Conservation (phyloP, 2,329 filamentous ascomycete species). For the Plenodomus lindquistii region DNA sequence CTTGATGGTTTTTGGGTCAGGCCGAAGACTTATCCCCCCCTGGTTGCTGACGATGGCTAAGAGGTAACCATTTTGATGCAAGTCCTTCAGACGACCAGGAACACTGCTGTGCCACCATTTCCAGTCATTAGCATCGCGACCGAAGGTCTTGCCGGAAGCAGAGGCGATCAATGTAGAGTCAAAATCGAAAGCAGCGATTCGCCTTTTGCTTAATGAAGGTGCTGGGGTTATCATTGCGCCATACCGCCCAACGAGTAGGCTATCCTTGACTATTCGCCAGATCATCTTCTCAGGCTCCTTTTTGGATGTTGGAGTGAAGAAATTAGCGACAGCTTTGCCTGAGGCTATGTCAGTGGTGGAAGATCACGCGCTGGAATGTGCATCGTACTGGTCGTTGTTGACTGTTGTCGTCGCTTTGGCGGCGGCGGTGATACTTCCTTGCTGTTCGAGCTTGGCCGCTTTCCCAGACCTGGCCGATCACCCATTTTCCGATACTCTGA, state of each 20-base stretch:
- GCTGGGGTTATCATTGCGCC: slow-evolving; percentile 43
- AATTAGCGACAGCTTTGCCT: slow-evolving; percentile 75
- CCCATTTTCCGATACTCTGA: slow-evolving; percentile 16
- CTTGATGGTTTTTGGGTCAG: slow-evolving; percentile 71
- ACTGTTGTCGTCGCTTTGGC: slow-evolving; percentile 58
- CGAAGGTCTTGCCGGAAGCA: slow-evolving; percentile 78
- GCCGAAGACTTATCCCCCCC: slow-evolving; percentile 75
- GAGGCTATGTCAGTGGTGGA: slow-evolving; percentile 6
- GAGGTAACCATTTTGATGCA: slow-evolving; percentile 75
- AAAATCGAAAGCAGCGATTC: slow-evolving; percentile 47
- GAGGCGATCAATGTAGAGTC: slow-evolving; percentile 87
- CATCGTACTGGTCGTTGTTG: slow-evolving; percentile 58
- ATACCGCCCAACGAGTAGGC: slow-evolving; percentile 77
- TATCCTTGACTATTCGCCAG: slow-evolving; percentile 70
- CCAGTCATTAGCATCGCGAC: slow-evolving; percentile 76
- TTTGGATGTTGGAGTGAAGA: slow-evolving; percentile 86
- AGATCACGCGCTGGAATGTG: neutral
- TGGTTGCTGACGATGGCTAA: slow-evolving; percentile 89
- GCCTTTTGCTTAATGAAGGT: slow-evolving; percentile 22
- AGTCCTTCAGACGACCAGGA: slow-evolving; percentile 65
- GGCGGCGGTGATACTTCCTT: slow-evolving; percentile 61
- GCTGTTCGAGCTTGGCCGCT: slow-evolving; percentile 46
- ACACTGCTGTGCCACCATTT: slow-evolving; percentile 87
- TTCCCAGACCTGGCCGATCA: slow-evolving; percentile 22
- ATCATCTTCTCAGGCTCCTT: slow-evolving; percentile 75